A percentile compares a stretch with the other conserved stretches of the same genome.
phyloP scores from a whole-genome alignment of 345 rosid genomes.

The Erucastrum elatum region DNA sequence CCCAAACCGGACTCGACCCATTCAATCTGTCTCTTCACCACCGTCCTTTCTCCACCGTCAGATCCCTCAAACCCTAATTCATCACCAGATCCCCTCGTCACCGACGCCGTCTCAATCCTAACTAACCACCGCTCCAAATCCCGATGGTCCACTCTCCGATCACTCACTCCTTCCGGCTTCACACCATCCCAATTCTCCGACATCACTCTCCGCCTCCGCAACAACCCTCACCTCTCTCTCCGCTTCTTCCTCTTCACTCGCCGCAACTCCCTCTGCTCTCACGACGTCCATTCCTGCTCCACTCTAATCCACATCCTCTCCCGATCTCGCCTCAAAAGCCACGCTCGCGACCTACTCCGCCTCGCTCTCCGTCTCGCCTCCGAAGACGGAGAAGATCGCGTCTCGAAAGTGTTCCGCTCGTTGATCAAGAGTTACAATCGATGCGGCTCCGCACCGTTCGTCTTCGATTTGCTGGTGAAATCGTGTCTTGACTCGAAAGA shows the following conservation, averaged over 20 bases:
- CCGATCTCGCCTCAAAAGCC: constrained; percentile 67
- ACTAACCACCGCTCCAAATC: constrained; percentile 81
- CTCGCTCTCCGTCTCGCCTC: constrained; percentile 46
- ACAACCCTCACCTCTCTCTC: constrained; percentile 69
- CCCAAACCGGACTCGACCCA: constrained; percentile 20
- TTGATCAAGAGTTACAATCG: constrained; percentile 60
- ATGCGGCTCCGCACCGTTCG: constrained; percentile 91
- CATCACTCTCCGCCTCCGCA: constrained; percentile 46
- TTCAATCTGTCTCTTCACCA: constrained; percentile 8
- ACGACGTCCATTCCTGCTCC: constrained; percentile 55
- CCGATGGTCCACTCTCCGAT: constrained; percentile 70
- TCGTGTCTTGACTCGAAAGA: constrained; percentile 64
- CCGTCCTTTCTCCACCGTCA: constrained; percentile 42
- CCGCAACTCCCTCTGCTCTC: constrained; percentile 61
- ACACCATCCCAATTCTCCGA: constrained; percentile 66
- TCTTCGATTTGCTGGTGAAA: constrained; percentile 69
- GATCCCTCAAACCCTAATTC: constrained; percentile 16
- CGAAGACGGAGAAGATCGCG: constrained; percentile 12
- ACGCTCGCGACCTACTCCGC: constrained; percentile 50
- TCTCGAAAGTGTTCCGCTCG: constrained; percentile 44
- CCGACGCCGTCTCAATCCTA: constrained; percentile 64
- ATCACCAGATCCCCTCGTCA: constrained; percentile 29
- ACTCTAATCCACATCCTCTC: constrained; percentile 68
- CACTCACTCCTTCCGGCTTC: constrained; percentile 58
- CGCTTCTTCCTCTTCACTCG: constrained; percentile 72